Base-by-base conservation (phyloP, 2,329 filamentous ascomycete species). In the Neonectria neomacrospora region DNA sequence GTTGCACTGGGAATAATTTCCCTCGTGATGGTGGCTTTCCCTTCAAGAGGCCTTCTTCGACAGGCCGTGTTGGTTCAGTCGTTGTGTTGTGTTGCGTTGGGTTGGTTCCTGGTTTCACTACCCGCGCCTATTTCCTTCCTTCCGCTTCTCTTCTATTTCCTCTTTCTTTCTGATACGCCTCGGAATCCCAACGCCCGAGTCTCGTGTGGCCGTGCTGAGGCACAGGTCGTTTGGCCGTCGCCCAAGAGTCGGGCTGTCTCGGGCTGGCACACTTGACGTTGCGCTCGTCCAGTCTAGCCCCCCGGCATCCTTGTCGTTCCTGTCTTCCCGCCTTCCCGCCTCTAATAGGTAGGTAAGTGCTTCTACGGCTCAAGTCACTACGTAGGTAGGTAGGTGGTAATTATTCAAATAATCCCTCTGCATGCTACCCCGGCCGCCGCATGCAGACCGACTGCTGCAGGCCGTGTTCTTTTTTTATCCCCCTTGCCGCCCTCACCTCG, bases 181-280 rank as follows among this genome's bases (percentile, higher is more conserved):
- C n/a, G n/a, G n/a, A n/a, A n/a, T n/a, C 18, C 47, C 28, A 42
- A 22, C 42, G 58, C 44, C 32, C 14, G n/a, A 34, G 58, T 54
- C 58, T 61, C 58, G 39, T 34, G 39, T 53, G 28, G 41, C 48
- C 26, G 28, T 60, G 50, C 34, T 60, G 57, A 60, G 22, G 57
- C 57, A 60, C n/a, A 39, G 2, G 18, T 39, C 18, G 57, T 60
- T 60, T 58, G 50, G 54, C 41, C 45, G 26, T 14, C 11, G 30
- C 41, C 47, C 26, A 30, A 20, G 28, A 8, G 22, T 50, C 47
- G 37, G n/a, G 9, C 37, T 41, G 37, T 41, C 37, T 41, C 37
- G 47, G 47, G 28, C 47, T 50, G 47, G 47, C 47, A 50, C 47
- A 32, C 47, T 34, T 4, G 47, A 50, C 47, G 47, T 50, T 50